A percentile compares a stretch with the other conserved stretches of the same genome.
phyloP scores from a whole-genome alignment of 2,329 filamentous ascomycete species.

The Penicillium carneum region DNA sequence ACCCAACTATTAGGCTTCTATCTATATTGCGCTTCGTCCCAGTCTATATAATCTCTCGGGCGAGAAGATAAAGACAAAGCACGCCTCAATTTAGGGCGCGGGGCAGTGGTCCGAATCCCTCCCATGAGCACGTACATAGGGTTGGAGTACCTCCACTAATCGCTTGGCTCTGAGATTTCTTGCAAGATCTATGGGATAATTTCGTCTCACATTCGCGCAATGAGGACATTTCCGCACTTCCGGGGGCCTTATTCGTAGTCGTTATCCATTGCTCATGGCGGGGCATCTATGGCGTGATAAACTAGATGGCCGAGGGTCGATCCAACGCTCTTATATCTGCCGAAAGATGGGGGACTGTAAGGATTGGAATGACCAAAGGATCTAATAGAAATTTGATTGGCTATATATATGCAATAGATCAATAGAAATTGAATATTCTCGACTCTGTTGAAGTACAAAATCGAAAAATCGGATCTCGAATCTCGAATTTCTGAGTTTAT shows the following conservation, averaged over 20 bases:
- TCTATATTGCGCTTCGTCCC: constrained; percentile 25
- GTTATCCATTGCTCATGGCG: constrained; percentile 42
- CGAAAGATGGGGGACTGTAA: neutral
- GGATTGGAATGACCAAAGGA: neutral
- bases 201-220: constrained; percentile 20
- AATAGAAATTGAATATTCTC: neutral
- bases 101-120: constrained; percentile 29
- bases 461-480: neutral
- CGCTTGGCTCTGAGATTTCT: constrained; percentile 11
- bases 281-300: constrained; percentile 45
- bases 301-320: constrained; percentile 16
- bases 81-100: constrained; percentile 23
- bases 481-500: neutral
- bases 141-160: constrained; percentile 22
- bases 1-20: constrained; percentile 8
- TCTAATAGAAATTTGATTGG: neutral
- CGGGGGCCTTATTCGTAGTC: constrained; percentile 14
- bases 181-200: constrained; percentile 14
- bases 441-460: neutral
- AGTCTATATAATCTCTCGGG: constrained; percentile 28
- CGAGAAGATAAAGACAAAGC: constrained; percentile 29
- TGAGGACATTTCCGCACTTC: constrained; percentile 19
- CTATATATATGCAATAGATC: neutral
- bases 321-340: constrained; percentile 1
- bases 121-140: constrained; percentile 28